Conservation (phyloP, 495 filamentous ascomycete genomes). For the Paragyromitra xinjiangensis region DNA sequence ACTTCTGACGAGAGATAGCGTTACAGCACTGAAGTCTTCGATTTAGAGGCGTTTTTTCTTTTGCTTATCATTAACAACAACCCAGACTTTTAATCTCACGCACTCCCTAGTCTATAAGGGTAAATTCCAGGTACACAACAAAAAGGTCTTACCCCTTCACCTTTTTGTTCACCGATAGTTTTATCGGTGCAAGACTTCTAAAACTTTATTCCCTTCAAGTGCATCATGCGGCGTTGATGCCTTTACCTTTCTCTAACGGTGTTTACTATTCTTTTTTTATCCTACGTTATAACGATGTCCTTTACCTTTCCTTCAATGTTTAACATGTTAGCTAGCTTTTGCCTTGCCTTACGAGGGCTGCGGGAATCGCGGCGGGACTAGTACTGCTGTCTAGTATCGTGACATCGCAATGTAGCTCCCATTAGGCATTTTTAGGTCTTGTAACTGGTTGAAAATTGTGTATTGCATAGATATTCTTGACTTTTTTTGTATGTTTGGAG, state of each 20-base stretch:
- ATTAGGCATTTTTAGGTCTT: neutral
- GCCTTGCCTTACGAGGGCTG: neutral
- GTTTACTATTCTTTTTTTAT: constrained; percentile 18
- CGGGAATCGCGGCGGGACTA: neutral
- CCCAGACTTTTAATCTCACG: constrained; percentile 11
- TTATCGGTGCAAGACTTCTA: constrained; percentile 34
- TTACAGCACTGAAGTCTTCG: constrained; percentile 7
- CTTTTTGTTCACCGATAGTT: constrained; percentile 24
- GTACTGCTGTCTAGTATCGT: neutral
- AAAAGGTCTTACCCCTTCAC: constrained; percentile 27
- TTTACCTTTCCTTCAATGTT: constrained; percentile 7
- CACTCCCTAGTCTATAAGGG: neutral
- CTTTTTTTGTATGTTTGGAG: neutral
- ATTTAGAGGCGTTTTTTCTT: constrained; percentile 7
- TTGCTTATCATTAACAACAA: constrained; percentile 3
- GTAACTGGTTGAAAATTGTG: neutral
- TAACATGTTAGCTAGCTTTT: constrained; percentile 5
- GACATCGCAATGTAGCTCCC: constrained; percentile 3
- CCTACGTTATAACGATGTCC: constrained; percentile 26
- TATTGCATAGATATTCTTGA: constrained; percentile 27
- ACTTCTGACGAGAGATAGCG: neutral
- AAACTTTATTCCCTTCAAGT: constrained; percentile 22
- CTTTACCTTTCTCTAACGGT: neutral
- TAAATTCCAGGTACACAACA: constrained; percentile 12
- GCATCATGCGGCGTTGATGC: neutral